Conservation (phyloP, 164 flowering plant species). For the Cinnamomum chago region DNA sequence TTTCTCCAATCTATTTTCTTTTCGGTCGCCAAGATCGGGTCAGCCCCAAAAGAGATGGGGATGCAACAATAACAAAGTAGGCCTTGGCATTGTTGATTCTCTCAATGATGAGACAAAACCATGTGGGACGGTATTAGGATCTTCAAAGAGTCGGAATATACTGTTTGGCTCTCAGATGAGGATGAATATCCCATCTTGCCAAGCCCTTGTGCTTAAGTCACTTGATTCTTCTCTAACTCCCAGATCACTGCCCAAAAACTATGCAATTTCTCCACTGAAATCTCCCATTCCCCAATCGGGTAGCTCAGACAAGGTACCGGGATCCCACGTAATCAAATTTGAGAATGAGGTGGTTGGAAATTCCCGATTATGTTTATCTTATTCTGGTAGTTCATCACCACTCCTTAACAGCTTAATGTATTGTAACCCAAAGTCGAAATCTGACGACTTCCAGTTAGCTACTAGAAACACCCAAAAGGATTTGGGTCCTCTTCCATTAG, state of each 20-base stretch:
- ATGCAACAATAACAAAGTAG: slow-evolving; percentile 44
- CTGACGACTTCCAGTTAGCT: slow-evolving; percentile 21
- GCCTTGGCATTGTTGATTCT: slow-evolving; percentile 75
- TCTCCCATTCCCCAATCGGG: slow-evolving; percentile 25
- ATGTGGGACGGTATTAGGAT: slow-evolving; percentile 26
- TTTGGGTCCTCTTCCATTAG: slow-evolving; percentile 12
- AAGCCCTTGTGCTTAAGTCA: not conserved
- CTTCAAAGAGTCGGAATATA: slow-evolving; percentile 45
- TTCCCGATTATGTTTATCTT: slow-evolving; percentile 38
- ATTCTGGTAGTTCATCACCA: slow-evolving; percentile 34
- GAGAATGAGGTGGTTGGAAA: slow-evolving; percentile 31
- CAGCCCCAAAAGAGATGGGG: slow-evolving; percentile 53
- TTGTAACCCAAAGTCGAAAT: slow-evolving; percentile 22
- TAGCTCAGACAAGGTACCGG: slow-evolving; percentile 40
- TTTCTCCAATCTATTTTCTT: slow-evolving; percentile 43
- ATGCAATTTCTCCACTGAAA: slow-evolving; percentile 32
- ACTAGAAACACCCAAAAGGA: slow-evolving; percentile 9
- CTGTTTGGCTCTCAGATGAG: slow-evolving; percentile 54
- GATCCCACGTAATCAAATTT: slow-evolving; percentile 40
- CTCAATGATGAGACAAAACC: slow-evolving; percentile 38
- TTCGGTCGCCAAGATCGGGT: slow-evolving; percentile 37
- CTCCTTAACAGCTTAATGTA: slow-evolving; percentile 21
- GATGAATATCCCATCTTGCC: slow-evolving; percentile 26
- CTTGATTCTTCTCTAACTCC: slow-evolving; percentile 32
- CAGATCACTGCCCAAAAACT: slow-evolving; percentile 50